phyloP scores from a whole-genome alignment of 768 basidiomycete species.

The Mycena amicta region DNA sequence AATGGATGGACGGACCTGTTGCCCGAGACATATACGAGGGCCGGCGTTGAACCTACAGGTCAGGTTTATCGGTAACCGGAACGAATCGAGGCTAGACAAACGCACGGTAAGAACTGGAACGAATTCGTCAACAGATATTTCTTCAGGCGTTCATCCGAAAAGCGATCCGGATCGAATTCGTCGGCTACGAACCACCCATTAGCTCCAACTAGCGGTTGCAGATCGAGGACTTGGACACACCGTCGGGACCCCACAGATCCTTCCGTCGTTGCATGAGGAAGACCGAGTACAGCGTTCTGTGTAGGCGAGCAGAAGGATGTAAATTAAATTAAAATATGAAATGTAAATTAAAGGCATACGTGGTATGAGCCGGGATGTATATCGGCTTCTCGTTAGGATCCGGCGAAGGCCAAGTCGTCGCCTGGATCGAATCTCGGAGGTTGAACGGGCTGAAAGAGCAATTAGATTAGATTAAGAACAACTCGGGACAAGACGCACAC shows the following conservation, averaged over 20 bases:
- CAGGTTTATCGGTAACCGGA: not conserved
- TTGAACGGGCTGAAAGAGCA: not conserved
- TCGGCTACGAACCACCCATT: conserved; percentile 31
- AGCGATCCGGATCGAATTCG: conserved; percentile 53
- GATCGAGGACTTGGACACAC: conserved; percentile 4
- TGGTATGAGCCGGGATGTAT: conserved; percentile 36
- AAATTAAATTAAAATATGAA: not conserved
- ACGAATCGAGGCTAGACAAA: not conserved
- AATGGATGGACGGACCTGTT: no score
- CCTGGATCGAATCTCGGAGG: conserved; percentile 30
- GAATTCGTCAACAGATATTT: conserved; percentile 47
- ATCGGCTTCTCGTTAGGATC: conserved; percentile 29
- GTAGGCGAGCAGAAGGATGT: not conserved
- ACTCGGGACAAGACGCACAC: conserved; percentile 35
- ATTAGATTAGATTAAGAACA: not conserved
- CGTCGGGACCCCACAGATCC: conserved; percentile 51
- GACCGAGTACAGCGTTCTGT: conserved; percentile 35
- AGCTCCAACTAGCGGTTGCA: not conserved
- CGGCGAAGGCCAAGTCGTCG: conserved; percentile 30
- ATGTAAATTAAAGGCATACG: conserved; percentile 23
- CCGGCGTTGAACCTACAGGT: conserved; percentile 32
- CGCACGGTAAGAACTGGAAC: conserved; percentile 47
- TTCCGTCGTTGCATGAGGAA: conserved; percentile 37
- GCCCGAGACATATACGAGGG: conserved; percentile 45
- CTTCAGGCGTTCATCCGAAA: conserved; percentile 45